Evolutionary conservation across 2,329 filamentous ascomycete species (phyloP), one percentile per base, ranked within the genome.

Genomic region (Pseudopithomyces maydicus): DNA sequence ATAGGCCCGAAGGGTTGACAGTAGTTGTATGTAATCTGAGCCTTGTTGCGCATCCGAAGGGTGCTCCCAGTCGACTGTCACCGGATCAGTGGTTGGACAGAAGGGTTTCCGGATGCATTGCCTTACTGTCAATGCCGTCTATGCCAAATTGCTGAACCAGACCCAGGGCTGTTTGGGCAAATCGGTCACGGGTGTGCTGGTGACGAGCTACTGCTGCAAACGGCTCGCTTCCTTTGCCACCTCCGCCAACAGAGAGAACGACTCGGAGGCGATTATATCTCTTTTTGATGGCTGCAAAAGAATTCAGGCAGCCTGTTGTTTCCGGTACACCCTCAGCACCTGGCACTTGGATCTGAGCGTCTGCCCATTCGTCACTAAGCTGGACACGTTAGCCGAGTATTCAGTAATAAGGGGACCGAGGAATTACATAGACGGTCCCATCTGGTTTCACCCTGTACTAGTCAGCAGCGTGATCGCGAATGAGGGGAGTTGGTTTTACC

Each of bases 331-430:
- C 72, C 15, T 62, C 69, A n/a, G 56, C 61, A 42, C 89, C 90
- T 64, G 93, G 89, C 45, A 92, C 89, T 17, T 87, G 85, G 67
- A 88, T 89, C 66, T 87, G 82, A 39, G 84, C 80, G 78, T 94
- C 91, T 44, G 89, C 90, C 84, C 85, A 91, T 75, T 91, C 89
- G 74, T 95, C 90, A 69, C 88, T 90, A 56, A 93, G 80, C 91
- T 94, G 66, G 1, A 58, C 44, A 32, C 39, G 58, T 74, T 26
- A 72, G 66, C 60, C 7, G 46, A 47, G 15, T 20, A 44, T 42
- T 22, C 43, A 19, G 32, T 65, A 32, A 67, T 67, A 8, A 70
- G 72, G 56, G 76, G 68, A 15, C 64, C 64, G 74, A 26, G 74
- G 59, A 81, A 85, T 79, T 78, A 93, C 90, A 81, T 90, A 90